phyloP scores from a whole-genome alignment of 176 grass and related monocot species.

The Zizania latifolia region DNA sequence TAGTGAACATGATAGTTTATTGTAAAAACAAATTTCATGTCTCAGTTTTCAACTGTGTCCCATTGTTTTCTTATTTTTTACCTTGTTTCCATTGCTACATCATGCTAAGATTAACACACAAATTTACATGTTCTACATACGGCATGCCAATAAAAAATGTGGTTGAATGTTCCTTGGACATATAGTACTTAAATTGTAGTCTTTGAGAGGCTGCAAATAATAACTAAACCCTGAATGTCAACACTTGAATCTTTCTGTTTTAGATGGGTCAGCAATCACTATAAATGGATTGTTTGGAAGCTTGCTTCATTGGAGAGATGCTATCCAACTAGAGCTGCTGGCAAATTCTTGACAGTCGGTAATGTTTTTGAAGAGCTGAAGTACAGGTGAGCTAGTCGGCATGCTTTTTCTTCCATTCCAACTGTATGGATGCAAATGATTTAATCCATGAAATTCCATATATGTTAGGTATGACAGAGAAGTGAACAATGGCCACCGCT shows the following conservation, averaged over 20 bases:
- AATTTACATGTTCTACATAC: neutral
- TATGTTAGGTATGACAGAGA: slow-evolving; percentile 84
- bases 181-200: neutral
- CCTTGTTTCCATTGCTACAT: neutral
- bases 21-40: neutral
- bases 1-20: neutral
- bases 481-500: slow-evolving; percentile 79
- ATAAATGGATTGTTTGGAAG: slow-evolving; percentile 88
- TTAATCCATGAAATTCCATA: slow-evolving; percentile 24
- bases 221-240: slow-evolving; percentile 15
- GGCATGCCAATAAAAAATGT: neutral
- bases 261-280: slow-evolving; percentile 90
- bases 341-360: slow-evolving; percentile 69
- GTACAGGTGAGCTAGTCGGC: slow-evolving; percentile 53
- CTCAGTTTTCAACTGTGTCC: neutral
- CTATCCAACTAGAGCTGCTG: slow-evolving; percentile 55
- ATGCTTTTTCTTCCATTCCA: slow-evolving; percentile 22
- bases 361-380: slow-evolving; percentile 94
- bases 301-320: slow-evolving; percentile 77
- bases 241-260: slow-evolving; percentile 35
- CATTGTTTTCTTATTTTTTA: neutral
- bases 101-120: neutral
- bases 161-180: neutral
- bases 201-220: neutral
- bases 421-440: slow-evolving; percentile 13